Percentiles rank a stretch among this genome's conserved stretches.
Evolutionary conservation across 2,329 filamentous ascomycete genomes (phyloP).

Genomic region (Blastomyces parvus): DNA sequence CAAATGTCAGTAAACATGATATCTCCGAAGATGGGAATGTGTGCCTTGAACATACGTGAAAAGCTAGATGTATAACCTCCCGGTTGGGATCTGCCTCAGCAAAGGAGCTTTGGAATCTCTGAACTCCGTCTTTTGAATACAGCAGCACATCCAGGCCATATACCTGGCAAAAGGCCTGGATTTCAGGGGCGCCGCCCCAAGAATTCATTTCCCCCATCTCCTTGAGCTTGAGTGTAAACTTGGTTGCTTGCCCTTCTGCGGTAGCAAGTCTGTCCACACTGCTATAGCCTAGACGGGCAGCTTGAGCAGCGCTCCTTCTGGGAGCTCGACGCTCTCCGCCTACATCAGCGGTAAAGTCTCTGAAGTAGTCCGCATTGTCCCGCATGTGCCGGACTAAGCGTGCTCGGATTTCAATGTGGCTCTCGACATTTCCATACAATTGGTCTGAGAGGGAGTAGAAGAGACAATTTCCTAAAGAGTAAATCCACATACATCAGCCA

Average conservation of each 20-base stretch:
- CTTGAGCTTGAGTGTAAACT: constrained; percentile 50
- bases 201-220: constrained; percentile 52
- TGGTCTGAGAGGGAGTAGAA: constrained; percentile 61
- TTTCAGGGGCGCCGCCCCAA: constrained; percentile 59
- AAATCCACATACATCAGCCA: background rate
- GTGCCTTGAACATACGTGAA: constrained; percentile 44
- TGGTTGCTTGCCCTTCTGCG: constrained; percentile 47
- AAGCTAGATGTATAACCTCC: constrained; percentile 49
- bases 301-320: constrained; percentile 38
- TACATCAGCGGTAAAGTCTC: constrained; percentile 50
- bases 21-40: constrained; percentile 14
- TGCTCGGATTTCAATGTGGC: constrained; percentile 50
- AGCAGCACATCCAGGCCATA: constrained; percentile 55
- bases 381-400: constrained; percentile 54
- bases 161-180: constrained; percentile 55
- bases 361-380: constrained; percentile 52
- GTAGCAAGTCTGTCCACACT: constrained; percentile 43
- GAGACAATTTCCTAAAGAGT: constrained; percentile 53
- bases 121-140: constrained; percentile 39
- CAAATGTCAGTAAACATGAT: constrained; percentile 4
- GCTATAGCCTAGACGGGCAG: constrained; percentile 42
- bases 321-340: constrained; percentile 50
- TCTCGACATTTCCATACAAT: constrained; percentile 51
- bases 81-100: constrained; percentile 27
- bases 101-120: constrained; percentile 37